phyloP scores from a whole-genome alignment of 495 filamentous ascomycete species.

The Talaromyces nanjingensis region DNA sequence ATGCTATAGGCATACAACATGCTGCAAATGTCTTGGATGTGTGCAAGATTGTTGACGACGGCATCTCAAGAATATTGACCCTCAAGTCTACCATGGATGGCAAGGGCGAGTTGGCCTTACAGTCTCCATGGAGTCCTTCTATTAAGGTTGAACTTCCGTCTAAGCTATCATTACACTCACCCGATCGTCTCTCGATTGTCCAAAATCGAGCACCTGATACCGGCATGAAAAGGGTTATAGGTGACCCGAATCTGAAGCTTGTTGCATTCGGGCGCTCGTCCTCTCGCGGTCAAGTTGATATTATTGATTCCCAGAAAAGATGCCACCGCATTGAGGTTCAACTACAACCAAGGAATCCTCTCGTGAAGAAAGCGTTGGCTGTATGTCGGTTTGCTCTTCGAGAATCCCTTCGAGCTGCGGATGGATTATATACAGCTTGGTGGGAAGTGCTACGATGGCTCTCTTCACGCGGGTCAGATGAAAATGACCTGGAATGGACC shows the following conservation, averaged over 20 bases:
- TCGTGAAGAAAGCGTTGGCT: conserved; percentile 53
- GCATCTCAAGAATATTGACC: conserved; percentile 59
- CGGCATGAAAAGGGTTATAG: conserved; percentile 45
- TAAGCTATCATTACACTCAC: conserved; percentile 40
- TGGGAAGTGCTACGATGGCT: conserved; percentile 72
- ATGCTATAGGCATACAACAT: conserved; percentile 34
- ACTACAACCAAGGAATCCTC: conserved; percentile 54
- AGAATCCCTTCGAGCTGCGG: conserved; percentile 46
- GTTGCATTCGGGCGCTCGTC: conserved; percentile 36
- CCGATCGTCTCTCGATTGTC: conserved; percentile 29
- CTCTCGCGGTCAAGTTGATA: conserved; percentile 52
- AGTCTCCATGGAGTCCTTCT: conserved; percentile 66
- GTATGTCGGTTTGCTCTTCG: conserved; percentile 57
- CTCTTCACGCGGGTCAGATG: conserved; percentile 36
- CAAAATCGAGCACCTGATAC: conserved; percentile 38
- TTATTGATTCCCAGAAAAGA: conserved; percentile 52
- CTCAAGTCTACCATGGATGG: conserved; percentile 59
- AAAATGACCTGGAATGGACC: conserved; percentile 67
- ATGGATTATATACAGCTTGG: conserved; percentile 64
- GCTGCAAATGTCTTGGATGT: conserved; percentile 60
- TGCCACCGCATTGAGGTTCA: conserved; percentile 60
- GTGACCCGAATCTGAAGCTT: conserved; percentile 38
- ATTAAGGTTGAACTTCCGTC: conserved; percentile 49
- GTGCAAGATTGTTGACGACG: conserved; percentile 64
- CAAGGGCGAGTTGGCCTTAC: conserved; percentile 57